These are phyloP conservation scores for Podila epicladia DNA, from an alignment of 192 early-diverging fungal genomes.

Conservation along the genomic window DNA sequence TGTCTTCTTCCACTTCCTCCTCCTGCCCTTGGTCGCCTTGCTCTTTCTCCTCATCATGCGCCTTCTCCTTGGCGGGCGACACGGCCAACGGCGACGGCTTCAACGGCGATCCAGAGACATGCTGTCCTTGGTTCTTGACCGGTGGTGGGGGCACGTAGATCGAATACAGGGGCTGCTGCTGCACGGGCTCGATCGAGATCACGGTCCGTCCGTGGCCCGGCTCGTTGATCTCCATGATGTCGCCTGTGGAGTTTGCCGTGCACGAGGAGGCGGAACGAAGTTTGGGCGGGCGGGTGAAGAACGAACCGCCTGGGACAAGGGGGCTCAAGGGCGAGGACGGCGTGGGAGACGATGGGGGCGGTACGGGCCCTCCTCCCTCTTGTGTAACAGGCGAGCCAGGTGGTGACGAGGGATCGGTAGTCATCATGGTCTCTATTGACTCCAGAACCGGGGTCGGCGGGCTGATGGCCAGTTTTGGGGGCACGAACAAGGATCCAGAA, in stretches of 20 bases:
- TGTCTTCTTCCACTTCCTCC: neutral
- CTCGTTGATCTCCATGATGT: constrained; percentile 52
- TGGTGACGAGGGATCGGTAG: neutral
- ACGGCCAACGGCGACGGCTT: neutral
- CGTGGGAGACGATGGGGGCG: neutral
- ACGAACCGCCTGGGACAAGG: constrained; percentile 23
- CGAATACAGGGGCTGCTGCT: constrained; percentile 36
- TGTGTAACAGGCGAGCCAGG: neutral
- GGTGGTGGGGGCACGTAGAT: constrained; percentile 32
- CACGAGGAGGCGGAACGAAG: constrained; percentile 32
- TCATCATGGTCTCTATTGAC: neutral
- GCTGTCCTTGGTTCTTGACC: neutral
- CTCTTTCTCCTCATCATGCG: neutral
- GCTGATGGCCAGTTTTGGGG: constrained; percentile 25
- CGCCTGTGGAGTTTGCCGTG: constrained; percentile 6
- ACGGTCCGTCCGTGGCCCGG: constrained; percentile 30
- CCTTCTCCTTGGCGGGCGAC: neutral
- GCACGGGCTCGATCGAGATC: constrained; percentile 39
- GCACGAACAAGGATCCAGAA: constrained; percentile 39
- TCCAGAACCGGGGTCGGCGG: constrained; percentile 9
- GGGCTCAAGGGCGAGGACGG: neutral
- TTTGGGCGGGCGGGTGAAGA: constrained; percentile 21
- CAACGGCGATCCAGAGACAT: neutral
- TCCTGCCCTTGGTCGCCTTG: neutral
- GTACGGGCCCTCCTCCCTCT: no score